Evolutionary conservation across 2,329 filamentous ascomycete species (phyloP), one percentile per base, ranked within the genome.

Genomic region (Sclerotinia borealis): DNA sequence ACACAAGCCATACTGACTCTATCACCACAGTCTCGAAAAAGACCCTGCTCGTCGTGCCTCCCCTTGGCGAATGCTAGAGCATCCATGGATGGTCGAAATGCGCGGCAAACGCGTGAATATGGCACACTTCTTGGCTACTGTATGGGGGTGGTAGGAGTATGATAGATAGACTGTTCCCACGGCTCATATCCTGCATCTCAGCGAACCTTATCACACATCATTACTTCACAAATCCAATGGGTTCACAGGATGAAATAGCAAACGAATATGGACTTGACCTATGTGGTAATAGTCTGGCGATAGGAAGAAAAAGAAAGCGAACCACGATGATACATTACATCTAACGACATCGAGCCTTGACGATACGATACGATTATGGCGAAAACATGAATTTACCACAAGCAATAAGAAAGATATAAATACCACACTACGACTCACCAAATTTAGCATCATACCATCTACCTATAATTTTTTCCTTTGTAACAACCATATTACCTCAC

Each of bases 71-170:
- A 99, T 99, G 93, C 85, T 96, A 68, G 95, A 99, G 75, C 95
- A 99, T 78, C 95, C 95, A 2, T 99, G 95, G 95, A 96, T 99
- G 88, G 81, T 91, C 48, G 95, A 99, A 73, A 98, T 98, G 91
- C 89, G 89, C 72, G 83, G 86, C 61, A 98, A 97, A 81, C 91
- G 95, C 70, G 95, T 99, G 75, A 98, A 98, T 77, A 98, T 99
- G 93, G 86, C 86, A 68, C 90, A 92, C 72, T 99, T 97, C 77
- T 83, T 99, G 64, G 87, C 88, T 66, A 92, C 95, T 71, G 95
- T 99, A 49, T 99, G 95, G 95, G 95, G 93, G 64, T 99, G 95
- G 95, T 88, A 95, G 39, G 68, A 70, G 34, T n/a, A n/a, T n/a
- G n/a, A n/a, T n/a, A 60, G 59, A 59, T 58, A 63, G 36, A 50